Percentiles rank a stretch among this genome's conserved stretches.
Conservation (phyloP, 345 rosid genomes). For the Combretum micranthum region DNA sequence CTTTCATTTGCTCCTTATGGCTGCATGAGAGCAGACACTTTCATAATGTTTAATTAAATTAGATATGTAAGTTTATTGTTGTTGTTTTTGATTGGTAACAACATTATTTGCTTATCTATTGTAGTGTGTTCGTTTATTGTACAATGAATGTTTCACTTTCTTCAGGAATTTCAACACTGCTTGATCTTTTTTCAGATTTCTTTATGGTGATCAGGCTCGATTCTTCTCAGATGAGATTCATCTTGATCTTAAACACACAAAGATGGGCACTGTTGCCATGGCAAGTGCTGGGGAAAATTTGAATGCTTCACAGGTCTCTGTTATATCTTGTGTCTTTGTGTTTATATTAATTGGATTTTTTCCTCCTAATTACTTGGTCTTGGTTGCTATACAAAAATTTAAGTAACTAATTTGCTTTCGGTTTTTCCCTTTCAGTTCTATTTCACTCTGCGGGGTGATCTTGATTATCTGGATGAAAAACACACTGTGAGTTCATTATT, state of each 20-base stretch:
- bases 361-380: neutral
- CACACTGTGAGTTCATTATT: constrained; percentile 58
- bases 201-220: constrained; percentile 88
- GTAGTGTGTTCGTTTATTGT: too few species aligned
- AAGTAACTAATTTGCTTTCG: constrained; percentile 6
- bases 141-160: too few species aligned
- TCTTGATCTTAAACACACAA: constrained; percentile 76
- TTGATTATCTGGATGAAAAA: constrained; percentile 97
- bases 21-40: too few species aligned
- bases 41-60: too few species aligned
- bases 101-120: too few species aligned
- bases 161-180: neutral
- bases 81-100: too few species aligned
- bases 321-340: neutral
- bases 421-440: constrained; percentile 56
- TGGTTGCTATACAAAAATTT: neutral
- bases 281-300: constrained; percentile 95
- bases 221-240: constrained; percentile 83
- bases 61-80: too few species aligned
- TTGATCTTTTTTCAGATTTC: constrained; percentile 41
- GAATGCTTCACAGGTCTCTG: constrained; percentile 86
- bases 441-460: constrained; percentile 72
- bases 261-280: constrained; percentile 88
- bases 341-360: neutral
- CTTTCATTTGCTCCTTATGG: too few species aligned